Percentiles rank a stretch among this genome's conserved stretches.
These are phyloP conservation scores for Paraphaeosphaeria minitans DNA, from an alignment of 2,329 filamentous ascomycete genomes.

Conservation along the genomic window DNA sequence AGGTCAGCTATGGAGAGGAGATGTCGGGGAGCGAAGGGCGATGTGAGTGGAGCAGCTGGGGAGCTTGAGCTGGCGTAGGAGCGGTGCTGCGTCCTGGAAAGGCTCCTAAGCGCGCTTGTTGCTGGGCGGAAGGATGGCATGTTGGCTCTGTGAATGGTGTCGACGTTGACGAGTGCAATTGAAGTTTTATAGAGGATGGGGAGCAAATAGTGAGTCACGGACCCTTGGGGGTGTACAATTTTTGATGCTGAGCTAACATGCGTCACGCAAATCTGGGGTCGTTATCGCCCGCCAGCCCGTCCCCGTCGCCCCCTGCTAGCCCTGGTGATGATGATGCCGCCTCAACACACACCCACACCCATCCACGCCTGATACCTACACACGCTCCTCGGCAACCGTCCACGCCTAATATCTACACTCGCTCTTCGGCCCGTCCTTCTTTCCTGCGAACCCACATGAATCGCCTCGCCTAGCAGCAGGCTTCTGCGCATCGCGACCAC, in stretches of 20 bases:
- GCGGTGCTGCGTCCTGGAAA: constrained; percentile 32
- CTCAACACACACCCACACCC: background rate
- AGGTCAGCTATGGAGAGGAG: constrained; percentile 91
- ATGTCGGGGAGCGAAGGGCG: constrained; percentile 74
- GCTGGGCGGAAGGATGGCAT: constrained; percentile 43
- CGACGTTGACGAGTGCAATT: constrained; percentile 15
- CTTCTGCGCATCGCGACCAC: constrained; percentile 6
- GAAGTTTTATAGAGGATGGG: constrained; percentile 15
- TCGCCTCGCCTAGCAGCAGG: constrained; percentile 19
- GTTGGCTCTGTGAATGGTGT: constrained; percentile 14
- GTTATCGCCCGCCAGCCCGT: constrained; percentile 13
- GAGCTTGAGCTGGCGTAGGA: constrained; percentile 33
- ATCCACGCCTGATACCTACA: background rate
- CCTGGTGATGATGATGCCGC: constrained; percentile 16
- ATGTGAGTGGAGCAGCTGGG: constrained; percentile 51
- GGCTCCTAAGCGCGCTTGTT: constrained; percentile 36
- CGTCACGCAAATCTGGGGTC: constrained; percentile 22
- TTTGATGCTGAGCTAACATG: constrained; percentile 9
- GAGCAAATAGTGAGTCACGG: constrained; percentile 27
- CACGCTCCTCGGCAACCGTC: background rate
- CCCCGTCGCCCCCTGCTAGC: constrained; percentile 16
- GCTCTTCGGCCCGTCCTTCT: background rate
- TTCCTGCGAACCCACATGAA: background rate
- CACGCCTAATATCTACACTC: too few species aligned
- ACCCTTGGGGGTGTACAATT: constrained; percentile 8